A percentile compares a stretch with the other conserved stretches of the same genome.
Evolutionary conservation across 2,329 filamentous ascomycete genomes (phyloP).

Genomic region (Aspergillus brunneoviolaceus): DNA sequence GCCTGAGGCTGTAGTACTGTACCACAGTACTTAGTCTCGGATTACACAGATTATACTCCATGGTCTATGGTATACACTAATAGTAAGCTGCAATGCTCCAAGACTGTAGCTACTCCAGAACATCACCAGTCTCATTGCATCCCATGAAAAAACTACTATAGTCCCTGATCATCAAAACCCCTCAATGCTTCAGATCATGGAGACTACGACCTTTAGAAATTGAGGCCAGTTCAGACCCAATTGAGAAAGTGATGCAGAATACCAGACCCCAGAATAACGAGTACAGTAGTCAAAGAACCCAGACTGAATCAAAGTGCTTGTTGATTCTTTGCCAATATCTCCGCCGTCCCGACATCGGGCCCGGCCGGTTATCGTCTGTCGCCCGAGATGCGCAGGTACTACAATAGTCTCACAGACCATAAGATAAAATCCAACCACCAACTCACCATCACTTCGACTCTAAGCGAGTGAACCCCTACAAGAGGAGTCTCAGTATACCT

Average conservation of each 20-base stretch:
- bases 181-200: no score
- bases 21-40: no score
- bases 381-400: background rate
- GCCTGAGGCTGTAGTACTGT: constrained; percentile 6
- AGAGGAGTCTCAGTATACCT: background rate
- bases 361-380: constrained; percentile 16
- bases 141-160: no score
- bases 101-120: no score
- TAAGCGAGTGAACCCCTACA: background rate
- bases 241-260: no score
- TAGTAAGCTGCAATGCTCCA: no score
- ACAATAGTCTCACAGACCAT: background rate
- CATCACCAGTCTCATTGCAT: background rate
- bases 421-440: background rate
- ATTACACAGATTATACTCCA: no score
- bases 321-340: background rate
- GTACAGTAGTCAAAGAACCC: no score
- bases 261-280: no score
- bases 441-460: background rate
- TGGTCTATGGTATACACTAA: no score
- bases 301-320: background rate
- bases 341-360: constrained; percentile 19
- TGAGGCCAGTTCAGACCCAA: no score
- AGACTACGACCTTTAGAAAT: background rate
- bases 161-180: no score